These are phyloP conservation scores for Pleurotus tuoliensis DNA, from an alignment of 768 basidiomycete genomes.

Conservation along the genomic window DNA sequence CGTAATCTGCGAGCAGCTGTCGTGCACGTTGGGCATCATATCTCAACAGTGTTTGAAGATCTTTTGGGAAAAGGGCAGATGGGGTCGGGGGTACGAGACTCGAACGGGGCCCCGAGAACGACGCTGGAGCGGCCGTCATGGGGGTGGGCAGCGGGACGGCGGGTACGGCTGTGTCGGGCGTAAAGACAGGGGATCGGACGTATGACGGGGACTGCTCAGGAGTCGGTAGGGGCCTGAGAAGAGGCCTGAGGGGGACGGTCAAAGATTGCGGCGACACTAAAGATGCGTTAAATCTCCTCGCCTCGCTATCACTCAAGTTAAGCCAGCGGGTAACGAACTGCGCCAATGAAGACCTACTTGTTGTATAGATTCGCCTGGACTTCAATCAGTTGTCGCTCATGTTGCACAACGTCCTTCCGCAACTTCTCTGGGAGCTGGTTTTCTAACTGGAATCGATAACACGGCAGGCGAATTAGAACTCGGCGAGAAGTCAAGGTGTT, in stretches of 20 bases:
- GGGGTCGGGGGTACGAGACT: constrained; percentile 28
- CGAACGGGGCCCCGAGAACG: constrained; percentile 3
- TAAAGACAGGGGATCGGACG: constrained; percentile 9
- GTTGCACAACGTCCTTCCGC: constrained; percentile 32
- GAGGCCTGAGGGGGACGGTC: constrained; percentile 42
- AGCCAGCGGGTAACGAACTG: constrained; percentile 2
- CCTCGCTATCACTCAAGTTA: constrained; percentile 31
- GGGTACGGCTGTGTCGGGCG: constrained; percentile 18
- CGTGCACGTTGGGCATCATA: constrained; percentile 36
- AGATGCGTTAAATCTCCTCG: constrained; percentile 37
- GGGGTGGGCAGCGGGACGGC: constrained; percentile 10
- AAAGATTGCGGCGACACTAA: constrained; percentile 30
- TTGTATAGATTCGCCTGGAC: constrained; percentile 42
- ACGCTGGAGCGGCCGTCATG: constrained; percentile 7
- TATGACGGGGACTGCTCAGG: constrained; percentile 41
- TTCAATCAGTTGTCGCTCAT: constrained; percentile 39
- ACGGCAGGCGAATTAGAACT: background rate
- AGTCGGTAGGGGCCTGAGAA: constrained; percentile 46
- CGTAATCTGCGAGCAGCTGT: constrained; percentile 41
- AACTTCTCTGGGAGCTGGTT: constrained; percentile 40
- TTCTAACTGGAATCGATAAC: constrained; percentile 28
- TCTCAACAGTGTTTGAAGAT: constrained; percentile 40
- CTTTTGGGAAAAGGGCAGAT: constrained; percentile 45
- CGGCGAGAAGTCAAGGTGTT: background rate
- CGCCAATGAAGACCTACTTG: constrained; percentile 31